Evolutionary conservation across 257 asterid species (phyloP).

Genomic region (Lithospermum erythrorhizon): DNA sequence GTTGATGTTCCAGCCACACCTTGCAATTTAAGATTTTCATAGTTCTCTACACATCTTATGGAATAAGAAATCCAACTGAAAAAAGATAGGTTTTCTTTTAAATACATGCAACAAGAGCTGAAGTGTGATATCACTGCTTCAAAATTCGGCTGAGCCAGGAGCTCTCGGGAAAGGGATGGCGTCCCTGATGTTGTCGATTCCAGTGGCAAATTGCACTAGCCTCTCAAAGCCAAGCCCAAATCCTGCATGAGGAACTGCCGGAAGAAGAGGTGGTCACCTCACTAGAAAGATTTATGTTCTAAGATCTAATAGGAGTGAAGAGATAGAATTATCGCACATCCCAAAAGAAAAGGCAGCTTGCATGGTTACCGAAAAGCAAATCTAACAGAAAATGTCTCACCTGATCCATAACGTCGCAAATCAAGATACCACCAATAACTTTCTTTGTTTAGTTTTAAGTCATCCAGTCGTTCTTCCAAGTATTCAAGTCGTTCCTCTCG

Average conservation of each 20-base stretch:
- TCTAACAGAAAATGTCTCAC: conserved; percentile 20
- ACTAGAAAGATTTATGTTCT: no score
- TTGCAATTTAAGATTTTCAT: no score
- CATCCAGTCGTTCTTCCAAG: conserved; percentile 75
- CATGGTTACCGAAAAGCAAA: not conserved
- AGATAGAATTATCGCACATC: no score
- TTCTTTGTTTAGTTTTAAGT: conserved; percentile 78
- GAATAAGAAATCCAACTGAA: no score
- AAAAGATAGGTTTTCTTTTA: no score
- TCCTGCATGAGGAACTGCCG: conserved; percentile 93
- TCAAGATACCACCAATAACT: conserved; percentile 99
- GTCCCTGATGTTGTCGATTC: conserved; percentile 83
- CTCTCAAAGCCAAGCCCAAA: conserved; percentile 96
- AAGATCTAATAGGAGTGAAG: no score
- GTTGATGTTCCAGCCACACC: no score
- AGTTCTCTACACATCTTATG: no score
- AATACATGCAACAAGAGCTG: no score
- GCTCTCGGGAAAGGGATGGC: conserved; percentile 91
- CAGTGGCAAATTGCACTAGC: conserved; percentile 92
- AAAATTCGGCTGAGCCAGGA: conserved; percentile 93
- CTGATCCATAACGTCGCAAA: conserved; percentile 94
- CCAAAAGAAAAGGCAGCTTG: not conserved
- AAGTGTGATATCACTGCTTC: conserved; percentile 9
- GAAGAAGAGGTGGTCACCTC: no score
- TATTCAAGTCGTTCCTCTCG: conserved; percentile 89